Percentiles rank a stretch among this genome's conserved stretches.
phyloP scores from a whole-genome alignment of 2,329 filamentous ascomycete genomes.

The Hymenoscyphus occultus region DNA sequence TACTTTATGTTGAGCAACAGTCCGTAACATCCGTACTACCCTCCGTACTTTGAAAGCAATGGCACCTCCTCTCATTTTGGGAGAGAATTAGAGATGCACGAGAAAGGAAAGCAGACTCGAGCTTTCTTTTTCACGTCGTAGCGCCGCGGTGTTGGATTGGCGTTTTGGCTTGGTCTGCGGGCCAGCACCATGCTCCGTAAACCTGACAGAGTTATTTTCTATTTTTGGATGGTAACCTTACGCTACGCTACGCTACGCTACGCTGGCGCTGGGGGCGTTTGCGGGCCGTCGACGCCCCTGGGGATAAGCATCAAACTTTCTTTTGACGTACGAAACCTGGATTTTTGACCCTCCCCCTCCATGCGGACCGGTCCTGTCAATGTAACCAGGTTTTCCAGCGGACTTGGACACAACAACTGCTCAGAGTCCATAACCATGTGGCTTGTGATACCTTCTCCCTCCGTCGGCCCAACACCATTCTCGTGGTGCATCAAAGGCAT shows the following conservation, averaged over 20 bases:
- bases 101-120: not conserved
- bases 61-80: not conserved
- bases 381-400: not conserved
- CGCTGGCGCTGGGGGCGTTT: not conserved
- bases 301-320: not conserved
- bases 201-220: not conserved
- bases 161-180: not conserved
- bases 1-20: not conserved
- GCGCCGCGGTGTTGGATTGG: not conserved
- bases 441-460: not conserved
- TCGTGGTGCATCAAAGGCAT: not conserved
- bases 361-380: too few relatives aligned
- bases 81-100: not conserved
- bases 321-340: not conserved
- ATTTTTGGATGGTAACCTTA: not conserved
- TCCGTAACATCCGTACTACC: not conserved
- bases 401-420: not conserved
- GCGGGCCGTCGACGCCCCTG: not conserved
- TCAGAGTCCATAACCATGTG: not conserved
- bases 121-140: not conserved
- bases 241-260: too few relatives aligned
- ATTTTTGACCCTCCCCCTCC: not conserved
- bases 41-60: not conserved
- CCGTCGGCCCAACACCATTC: not conserved
- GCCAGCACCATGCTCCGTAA: too few relatives aligned